These are phyloP conservation scores for Lenwebbia sp. DNA, from an alignment of 345 rosid species.

Conservation along the genomic window DNA sequence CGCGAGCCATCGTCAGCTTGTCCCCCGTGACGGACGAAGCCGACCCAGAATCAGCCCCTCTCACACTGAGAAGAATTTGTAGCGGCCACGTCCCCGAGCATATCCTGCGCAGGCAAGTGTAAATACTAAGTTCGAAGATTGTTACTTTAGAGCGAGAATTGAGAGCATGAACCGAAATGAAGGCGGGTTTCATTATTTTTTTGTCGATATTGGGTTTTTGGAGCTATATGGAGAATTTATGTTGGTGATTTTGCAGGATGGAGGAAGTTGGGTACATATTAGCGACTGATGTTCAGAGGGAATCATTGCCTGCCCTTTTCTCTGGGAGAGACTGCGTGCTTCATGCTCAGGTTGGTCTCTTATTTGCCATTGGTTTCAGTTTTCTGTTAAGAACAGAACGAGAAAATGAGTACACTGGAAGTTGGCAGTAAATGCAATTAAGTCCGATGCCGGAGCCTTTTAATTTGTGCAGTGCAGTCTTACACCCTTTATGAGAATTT, in stretches of 20 bases:
- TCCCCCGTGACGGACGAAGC: neutral
- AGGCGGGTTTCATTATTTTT: neutral
- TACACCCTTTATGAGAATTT: neutral
- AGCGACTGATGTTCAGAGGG: constrained; percentile 63
- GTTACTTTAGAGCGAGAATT: neutral
- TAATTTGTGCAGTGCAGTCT: neutral
- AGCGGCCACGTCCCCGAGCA: constrained; percentile 40
- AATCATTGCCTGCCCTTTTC: constrained; percentile 67
- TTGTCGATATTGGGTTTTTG: neutral
- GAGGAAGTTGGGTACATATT: constrained; percentile 55
- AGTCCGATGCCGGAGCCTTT: neutral
- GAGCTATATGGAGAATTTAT: neutral
- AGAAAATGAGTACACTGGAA: neutral
- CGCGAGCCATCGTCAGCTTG: neutral
- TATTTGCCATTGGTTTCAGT: neutral
- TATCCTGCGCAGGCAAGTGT: constrained; percentile 31
- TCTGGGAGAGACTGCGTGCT: constrained; percentile 67
- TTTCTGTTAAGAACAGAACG: neutral
- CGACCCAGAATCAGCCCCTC: neutral
- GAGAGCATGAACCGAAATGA: neutral
- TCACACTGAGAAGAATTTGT: constrained; percentile 31
- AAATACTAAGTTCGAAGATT: neutral
- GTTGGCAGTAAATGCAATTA: neutral
- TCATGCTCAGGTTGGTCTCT: constrained; percentile 69
- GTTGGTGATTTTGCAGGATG: constrained; percentile 23